Conservation (phyloP, 2,329 filamentous ascomycete genomes). For the Fusarium nelsonii region DNA sequence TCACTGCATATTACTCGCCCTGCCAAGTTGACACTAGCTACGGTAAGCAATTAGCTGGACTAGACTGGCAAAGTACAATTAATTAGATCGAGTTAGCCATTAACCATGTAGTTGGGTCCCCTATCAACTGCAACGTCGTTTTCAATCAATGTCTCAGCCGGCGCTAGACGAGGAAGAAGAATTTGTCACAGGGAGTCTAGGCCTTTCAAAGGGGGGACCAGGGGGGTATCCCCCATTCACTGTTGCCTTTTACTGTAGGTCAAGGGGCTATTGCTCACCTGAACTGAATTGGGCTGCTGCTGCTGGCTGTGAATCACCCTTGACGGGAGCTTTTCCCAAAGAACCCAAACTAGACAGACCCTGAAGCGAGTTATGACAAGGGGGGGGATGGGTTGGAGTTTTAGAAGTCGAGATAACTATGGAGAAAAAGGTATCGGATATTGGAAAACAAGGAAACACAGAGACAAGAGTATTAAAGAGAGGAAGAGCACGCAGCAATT, state of each 20-base stretch:
- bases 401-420: constrained; percentile 30
- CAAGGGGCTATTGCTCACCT: constrained; percentile 3
- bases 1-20: background rate
- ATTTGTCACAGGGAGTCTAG: constrained; percentile 29
- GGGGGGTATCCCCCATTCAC: constrained; percentile 4
- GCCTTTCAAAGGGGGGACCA: constrained; percentile 33
- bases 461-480: constrained; percentile 37
- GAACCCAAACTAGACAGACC: constrained; percentile 14
- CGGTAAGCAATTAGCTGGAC: background rate
- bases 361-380: constrained; percentile 21
- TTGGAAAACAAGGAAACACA: constrained; percentile 3
- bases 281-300: constrained; percentile 1
- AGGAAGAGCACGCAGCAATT: constrained; percentile 17
- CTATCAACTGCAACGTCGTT: constrained; percentile 33
- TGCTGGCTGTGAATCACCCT: constrained; percentile 4
- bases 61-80: background rate
- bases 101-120: constrained; percentile 14
- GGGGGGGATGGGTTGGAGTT: constrained; percentile 20
- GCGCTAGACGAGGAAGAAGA: constrained; percentile 28
- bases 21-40: constrained; percentile 1
- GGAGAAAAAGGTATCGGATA: constrained; percentile 15
- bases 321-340: constrained; percentile 22
- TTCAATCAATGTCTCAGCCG: constrained; percentile 33
- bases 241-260: background rate
- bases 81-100: background rate